Conservation (phyloP, 352 stramenopile genomes). For the Pythium aphanidermatum region DNA sequence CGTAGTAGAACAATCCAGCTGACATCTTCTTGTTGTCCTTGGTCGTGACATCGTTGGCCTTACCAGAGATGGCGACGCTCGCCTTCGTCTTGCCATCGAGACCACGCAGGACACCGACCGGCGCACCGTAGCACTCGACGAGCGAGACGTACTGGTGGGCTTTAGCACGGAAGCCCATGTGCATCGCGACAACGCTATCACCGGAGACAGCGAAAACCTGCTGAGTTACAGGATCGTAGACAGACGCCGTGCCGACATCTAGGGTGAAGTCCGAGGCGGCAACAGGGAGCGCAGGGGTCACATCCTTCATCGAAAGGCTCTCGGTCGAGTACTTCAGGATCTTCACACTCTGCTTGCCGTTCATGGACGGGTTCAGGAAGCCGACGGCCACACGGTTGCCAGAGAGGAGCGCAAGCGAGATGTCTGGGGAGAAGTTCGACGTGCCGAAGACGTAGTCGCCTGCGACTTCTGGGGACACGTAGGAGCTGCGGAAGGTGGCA, state of each 20-base stretch:
- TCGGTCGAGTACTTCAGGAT: constrained; percentile 38
- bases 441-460: constrained; percentile 39
- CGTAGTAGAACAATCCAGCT: constrained; percentile 42
- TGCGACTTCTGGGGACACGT: constrained; percentile 34
- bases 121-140: constrained; percentile 35
- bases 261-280: constrained; percentile 29
- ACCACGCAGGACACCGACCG: constrained; percentile 40
- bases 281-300: constrained; percentile 44
- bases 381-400: constrained; percentile 51
- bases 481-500: constrained; percentile 35
- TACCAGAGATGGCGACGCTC: constrained; percentile 27
- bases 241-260: background rate
- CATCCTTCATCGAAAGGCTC: constrained; percentile 36
- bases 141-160: constrained; percentile 38
- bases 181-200: constrained; percentile 40
- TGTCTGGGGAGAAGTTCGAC: constrained; percentile 35
- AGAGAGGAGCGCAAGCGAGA: constrained; percentile 31
- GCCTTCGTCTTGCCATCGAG: constrained; percentile 23
- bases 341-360: constrained; percentile 37
- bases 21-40: constrained; percentile 21
- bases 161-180: constrained; percentile 33
- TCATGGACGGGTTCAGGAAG: constrained; percentile 51
- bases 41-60: constrained; percentile 26
- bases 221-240: constrained; percentile 27
- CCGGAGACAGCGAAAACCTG: constrained; percentile 33